Percentiles rank a stretch among this genome's conserved stretches.
phyloP scores from a whole-genome alignment of 257 asterid species.

The Gentiana macrophylla region DNA sequence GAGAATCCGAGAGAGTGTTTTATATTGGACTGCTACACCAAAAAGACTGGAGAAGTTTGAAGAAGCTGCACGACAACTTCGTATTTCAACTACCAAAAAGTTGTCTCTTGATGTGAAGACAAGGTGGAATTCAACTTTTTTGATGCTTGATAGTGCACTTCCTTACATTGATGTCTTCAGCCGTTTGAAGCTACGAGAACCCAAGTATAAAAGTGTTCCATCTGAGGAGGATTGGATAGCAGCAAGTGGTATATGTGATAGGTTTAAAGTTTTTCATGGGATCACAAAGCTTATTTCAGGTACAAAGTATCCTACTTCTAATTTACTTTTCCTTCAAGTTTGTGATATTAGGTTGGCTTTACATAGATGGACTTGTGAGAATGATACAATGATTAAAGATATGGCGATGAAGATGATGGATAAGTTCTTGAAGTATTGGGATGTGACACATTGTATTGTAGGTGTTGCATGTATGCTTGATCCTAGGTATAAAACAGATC shows the following conservation, averaged over 20 bases:
- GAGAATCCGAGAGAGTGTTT: neutral
- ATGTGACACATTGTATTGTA: too few relatives aligned
- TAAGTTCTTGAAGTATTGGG: too few relatives aligned
- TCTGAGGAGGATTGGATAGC: neutral
- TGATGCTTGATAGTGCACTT: neutral
- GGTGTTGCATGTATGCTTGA: too few relatives aligned
- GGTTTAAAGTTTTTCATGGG: neutral
- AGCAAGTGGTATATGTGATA: neutral
- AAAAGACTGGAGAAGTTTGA: neutral
- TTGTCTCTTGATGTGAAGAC: too few relatives aligned
- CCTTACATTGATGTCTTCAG: neutral
- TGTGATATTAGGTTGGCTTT: neutral
- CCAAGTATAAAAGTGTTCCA: neutral
- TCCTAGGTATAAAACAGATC: too few relatives aligned
- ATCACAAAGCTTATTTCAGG: constrained; percentile 1
- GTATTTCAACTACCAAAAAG: neutral
- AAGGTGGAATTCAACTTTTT: neutral
- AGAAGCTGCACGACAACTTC: neutral
- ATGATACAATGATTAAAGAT: neutral
- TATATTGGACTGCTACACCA: neutral
- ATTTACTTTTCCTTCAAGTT: neutral
- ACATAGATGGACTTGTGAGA: neutral
- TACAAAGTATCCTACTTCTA: neutral
- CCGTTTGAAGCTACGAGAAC: neutral
- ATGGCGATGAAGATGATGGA: neutral